phyloP scores from a whole-genome alignment of 1,284 basidiomycete species.

The Papiliotrema flavescens region DNA sequence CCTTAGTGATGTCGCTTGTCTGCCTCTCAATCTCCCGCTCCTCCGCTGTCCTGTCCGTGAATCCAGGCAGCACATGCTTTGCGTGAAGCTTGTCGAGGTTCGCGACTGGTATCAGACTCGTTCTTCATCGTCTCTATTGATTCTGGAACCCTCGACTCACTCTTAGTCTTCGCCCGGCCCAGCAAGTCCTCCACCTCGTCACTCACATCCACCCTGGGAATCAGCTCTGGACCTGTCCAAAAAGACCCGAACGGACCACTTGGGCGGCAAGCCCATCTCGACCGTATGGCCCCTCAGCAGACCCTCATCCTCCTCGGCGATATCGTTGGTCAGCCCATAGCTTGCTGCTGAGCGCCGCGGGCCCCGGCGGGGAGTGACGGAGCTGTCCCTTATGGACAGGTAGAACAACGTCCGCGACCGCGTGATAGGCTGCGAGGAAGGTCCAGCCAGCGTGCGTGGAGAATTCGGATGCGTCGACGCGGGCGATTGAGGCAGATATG shows the following conservation, averaged over 20 bases:
- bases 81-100: conserved; percentile 89
- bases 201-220: conserved; percentile 77
- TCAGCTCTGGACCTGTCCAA: conserved; percentile 9
- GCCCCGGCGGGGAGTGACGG: conserved; percentile 35
- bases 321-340: conserved; percentile 46
- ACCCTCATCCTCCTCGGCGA: conserved; percentile 60
- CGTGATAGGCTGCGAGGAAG: conserved; percentile 50
- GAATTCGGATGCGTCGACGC: neutral
- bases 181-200: conserved; percentile 83
- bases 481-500: conserved; percentile 11
- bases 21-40: conserved; percentile 88
- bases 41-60: conserved; percentile 87
- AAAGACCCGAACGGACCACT: conserved; percentile 56
- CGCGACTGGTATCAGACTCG: conserved; percentile 55
- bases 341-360: neutral
- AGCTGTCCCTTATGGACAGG: conserved; percentile 88
- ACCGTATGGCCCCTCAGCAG: conserved; percentile 55
- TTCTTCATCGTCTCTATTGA: neutral
- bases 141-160: conserved; percentile 55
- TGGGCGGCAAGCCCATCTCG: conserved; percentile 61
- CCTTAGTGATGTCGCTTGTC: conserved; percentile 83
- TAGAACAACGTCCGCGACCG: conserved; percentile 91
- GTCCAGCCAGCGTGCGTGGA: neutral
- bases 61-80: conserved; percentile 92
- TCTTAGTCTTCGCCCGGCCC: conserved; percentile 65